phyloP scores from a whole-genome alignment of 78 protist species.

The Isochrysis galbana region DNA sequence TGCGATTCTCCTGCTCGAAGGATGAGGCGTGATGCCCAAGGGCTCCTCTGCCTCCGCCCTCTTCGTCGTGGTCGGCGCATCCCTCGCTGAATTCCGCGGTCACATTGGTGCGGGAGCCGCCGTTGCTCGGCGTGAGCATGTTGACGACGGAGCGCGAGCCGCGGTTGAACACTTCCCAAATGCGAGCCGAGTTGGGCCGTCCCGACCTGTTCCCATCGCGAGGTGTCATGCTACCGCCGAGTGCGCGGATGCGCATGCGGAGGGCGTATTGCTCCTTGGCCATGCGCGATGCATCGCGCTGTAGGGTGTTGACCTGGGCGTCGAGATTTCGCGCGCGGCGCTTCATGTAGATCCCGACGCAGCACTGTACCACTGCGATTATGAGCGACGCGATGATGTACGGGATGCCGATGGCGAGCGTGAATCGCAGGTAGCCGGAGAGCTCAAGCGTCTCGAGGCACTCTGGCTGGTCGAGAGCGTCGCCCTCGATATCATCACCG shows the following conservation, averaged over 20 bases:
- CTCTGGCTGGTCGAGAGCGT: neutral
- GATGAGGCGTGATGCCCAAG: too few relatives aligned
- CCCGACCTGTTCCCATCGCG: neutral
- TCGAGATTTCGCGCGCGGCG: neutral
- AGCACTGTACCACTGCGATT: neutral
- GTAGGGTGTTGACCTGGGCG: neutral
- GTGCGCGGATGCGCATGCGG: neutral
- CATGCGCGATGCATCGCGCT: neutral
- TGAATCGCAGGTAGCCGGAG: neutral
- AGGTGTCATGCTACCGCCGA: neutral
- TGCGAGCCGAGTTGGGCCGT: neutral
- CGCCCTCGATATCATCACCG: neutral
- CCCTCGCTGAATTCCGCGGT: too few relatives aligned
- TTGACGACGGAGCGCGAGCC: neutral
- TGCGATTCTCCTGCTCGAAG: neutral
- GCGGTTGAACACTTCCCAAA: neutral
- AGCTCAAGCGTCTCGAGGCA: neutral
- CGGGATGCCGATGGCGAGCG: neutral
- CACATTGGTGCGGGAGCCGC: too few relatives aligned
- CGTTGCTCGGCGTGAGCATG: neutral
- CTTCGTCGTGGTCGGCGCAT: neutral
- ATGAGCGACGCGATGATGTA: neutral
- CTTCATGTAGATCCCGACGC: neutral
- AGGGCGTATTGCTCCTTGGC: neutral
- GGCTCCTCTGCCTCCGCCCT: neutral